phyloP scores from a whole-genome alignment of 176 grass and related monocot species.

The Alopecurus myosuroides region DNA sequence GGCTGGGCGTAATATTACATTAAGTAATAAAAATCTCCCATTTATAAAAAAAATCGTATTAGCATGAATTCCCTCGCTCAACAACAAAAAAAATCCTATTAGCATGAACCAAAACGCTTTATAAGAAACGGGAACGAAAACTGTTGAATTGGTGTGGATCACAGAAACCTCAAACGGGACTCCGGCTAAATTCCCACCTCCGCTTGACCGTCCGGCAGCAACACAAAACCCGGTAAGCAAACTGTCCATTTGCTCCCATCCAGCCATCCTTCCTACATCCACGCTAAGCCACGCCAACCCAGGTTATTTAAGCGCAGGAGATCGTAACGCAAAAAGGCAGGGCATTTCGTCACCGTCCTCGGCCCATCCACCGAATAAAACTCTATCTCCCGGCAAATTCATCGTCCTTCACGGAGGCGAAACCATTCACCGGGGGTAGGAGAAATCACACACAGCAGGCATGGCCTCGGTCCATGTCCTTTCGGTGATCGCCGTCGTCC shows the following conservation, averaged over 20 bases:
- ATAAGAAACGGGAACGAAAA: background rate
- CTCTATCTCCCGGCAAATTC: background rate
- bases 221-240: background rate
- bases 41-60: too few species aligned
- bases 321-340: background rate
- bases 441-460: conserved; percentile 18
- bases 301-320: conserved; percentile 6
- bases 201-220: background rate
- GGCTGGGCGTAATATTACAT: too few species aligned
- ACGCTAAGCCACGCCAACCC: background rate
- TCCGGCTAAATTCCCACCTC: background rate
- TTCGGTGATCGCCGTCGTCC: background rate
- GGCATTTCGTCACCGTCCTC: conserved; percentile 32
- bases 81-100: too few species aligned
- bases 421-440: background rate
- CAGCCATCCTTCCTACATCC: background rate
- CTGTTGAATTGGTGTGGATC: background rate
- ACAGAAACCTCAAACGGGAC: background rate
- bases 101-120: too few species aligned
- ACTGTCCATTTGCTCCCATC: background rate
- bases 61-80: too few species aligned
- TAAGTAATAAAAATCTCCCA: too few species aligned
- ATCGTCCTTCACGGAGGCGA: conserved; percentile 4
- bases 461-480: conserved; percentile 56
- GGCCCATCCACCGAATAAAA: conserved; percentile 1